A percentile compares a stretch with the other conserved stretches of the same genome.
Evolutionary conservation across 2,329 filamentous ascomycete genomes (phyloP).

Genomic region (Penicillium expansum): DNA sequence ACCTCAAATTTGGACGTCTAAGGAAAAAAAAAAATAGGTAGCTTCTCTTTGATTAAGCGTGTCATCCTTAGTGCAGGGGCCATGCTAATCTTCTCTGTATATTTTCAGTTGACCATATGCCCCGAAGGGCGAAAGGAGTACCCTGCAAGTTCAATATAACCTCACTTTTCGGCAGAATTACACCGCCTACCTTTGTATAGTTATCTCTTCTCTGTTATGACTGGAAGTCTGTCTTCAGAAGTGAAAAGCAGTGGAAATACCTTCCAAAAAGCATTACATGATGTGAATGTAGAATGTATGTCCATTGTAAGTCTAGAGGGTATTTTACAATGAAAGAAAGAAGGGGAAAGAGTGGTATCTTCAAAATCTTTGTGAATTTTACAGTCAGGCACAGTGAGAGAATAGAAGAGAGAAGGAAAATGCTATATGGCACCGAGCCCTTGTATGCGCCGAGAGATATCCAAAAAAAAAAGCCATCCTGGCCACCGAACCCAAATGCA

Average conservation of each 20-base stretch:
- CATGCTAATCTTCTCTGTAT: conserved; percentile 80
- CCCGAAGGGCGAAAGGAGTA: conserved; percentile 38
- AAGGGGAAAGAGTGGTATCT: not conserved
- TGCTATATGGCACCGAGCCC: not conserved
- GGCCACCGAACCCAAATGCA: conserved; percentile 6
- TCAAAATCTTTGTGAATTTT: not conserved
- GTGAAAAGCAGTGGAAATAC: not conserved
- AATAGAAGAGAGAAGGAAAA: not conserved
- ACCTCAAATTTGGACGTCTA: not conserved
- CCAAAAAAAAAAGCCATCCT: not conserved
- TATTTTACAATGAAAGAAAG: not conserved
- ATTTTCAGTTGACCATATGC: conserved; percentile 64
- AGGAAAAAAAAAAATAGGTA: conserved; percentile 66
- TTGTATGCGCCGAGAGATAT: conserved; percentile 2
- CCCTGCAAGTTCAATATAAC: conserved; percentile 23
- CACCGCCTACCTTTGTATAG: not conserved
- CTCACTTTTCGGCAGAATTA: not conserved
- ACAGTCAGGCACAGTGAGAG: not conserved
- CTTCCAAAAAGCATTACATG: too few relatives aligned
- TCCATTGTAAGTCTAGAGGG: too few relatives aligned
- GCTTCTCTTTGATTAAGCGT: conserved; percentile 80
- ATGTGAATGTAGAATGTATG: not conserved
- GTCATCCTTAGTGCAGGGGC: conserved; percentile 91
- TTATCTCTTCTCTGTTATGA: too few relatives aligned
- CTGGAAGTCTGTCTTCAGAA: not conserved